These are phyloP conservation scores for Massarina eburnea DNA, from an alignment of 2,329 filamentous ascomycete genomes.

Conservation along the genomic window DNA sequence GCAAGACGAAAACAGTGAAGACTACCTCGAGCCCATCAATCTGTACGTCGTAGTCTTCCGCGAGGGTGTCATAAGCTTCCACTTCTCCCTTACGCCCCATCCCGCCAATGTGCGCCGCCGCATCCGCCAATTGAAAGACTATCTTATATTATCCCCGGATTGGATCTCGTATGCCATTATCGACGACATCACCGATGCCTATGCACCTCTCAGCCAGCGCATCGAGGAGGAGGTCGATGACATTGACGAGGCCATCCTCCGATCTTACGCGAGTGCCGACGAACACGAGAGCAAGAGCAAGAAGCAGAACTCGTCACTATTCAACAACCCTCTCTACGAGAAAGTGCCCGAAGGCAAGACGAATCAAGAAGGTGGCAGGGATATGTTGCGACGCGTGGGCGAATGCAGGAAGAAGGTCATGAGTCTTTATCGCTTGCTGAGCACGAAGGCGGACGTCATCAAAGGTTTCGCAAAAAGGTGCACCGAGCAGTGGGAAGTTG, in stretches of 20 bases:
- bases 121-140: slow-evolving; percentile 91
- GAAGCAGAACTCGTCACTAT: slow-evolving; percentile 24
- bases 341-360: slow-evolving; percentile 45
- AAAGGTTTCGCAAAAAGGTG: slow-evolving; percentile 98
- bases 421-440: slow-evolving; percentile 86
- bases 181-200: slow-evolving; percentile 97
- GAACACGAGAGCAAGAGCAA: slow-evolving; percentile 43
- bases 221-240: slow-evolving; percentile 97
- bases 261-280: slow-evolving; percentile 67
- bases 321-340: slow-evolving; percentile 38
- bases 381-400: slow-evolving; percentile 91
- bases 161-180: slow-evolving; percentile 99
- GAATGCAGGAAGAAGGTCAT: slow-evolving; percentile 97
- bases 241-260: slow-evolving; percentile 88
- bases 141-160: slow-evolving; percentile 87
- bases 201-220: slow-evolving; percentile 84
- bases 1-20: slow-evolving; percentile 84
- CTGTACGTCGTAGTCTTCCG: slow-evolving; percentile 98
- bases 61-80: slow-evolving; percentile 93
- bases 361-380: slow-evolving; percentile 55
- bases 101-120: slow-evolving; percentile 92
- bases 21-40: slow-evolving; percentile 93
- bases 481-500: slow-evolving; percentile 97
- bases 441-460: slow-evolving; percentile 98
- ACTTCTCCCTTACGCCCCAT: slow-evolving; percentile 95